Evolutionary conservation across 192 early-diverging fungal genomes (phyloP), one percentile per base, ranked within the genome.

Genomic region (Entrophospora sp.): DNA sequence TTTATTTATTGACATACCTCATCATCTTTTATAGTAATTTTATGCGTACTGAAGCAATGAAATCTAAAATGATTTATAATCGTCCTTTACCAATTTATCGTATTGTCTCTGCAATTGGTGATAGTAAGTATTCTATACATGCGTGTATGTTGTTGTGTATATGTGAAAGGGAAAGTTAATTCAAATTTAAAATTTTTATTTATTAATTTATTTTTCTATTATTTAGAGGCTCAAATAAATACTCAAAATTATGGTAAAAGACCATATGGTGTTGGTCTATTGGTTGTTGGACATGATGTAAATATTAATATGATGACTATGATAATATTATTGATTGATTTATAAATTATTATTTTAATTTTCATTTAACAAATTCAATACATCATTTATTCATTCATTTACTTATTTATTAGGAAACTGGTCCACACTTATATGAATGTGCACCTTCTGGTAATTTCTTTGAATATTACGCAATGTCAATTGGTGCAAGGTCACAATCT

Each of bases 251-350:
- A 96, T 81, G 97, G 97, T 14, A 83, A 88, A 35, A 81, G 96
- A 69, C 96, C 96, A n/a, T 99, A 97, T 69, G 96, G 96, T 65
- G 96, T 99, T 34, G 96, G 96, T 5, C 81, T 99, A 36, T 77
- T 99, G 57, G 88, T 97, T 9, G 87, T 85, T 71, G 95, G 94
- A 32, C 81, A 85, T 60, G 94, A 99, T 73, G 90, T 86, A 73
- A 60, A n/a, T n/a, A n/a, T n/a, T n/a, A n/a, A n/a, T n/a, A n/a
- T n/a, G n/a, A n/a, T n/a, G n/a, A n/a, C n/a, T n/a, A n/a, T n/a
- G 73, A 69, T 45, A 45, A 18, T 5, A 22, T 18, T 36, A 25
- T 22, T 16, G 16, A 20, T 24, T 24, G 59, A 24, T n/a, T 36
- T 25, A 5, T 1, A n/a, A 3, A 30, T 37, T 55, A 36, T 35